These are phyloP conservation scores for Pouteria glomerata DNA, from an alignment of 148 eudicot species.

Conservation along the genomic window DNA sequence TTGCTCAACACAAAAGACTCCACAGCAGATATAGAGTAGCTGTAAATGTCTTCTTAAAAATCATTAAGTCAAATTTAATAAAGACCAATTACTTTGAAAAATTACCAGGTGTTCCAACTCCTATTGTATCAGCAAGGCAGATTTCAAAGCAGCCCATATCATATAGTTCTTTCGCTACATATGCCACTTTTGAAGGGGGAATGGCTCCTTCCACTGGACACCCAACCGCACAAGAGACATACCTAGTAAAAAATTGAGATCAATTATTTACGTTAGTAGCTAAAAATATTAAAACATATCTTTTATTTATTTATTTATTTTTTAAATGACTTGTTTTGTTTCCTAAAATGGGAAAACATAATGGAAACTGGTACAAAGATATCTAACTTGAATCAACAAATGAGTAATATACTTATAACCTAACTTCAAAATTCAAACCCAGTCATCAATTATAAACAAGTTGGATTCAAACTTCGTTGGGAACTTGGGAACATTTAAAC, in stretches of 20 bases:
- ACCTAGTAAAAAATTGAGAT: conserved; percentile 41
- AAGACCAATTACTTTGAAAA: background rate
- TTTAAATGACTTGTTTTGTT: too few species aligned
- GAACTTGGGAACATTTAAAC: background rate
- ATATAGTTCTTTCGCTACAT: conserved; percentile 83
- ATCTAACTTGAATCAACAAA: background rate
- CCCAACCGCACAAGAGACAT: conserved; percentile 88
- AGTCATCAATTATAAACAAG: background rate
- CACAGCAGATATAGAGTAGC: background rate
- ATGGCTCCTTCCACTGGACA: conserved; percentile 90
- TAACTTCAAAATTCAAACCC: background rate
- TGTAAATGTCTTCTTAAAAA: background rate
- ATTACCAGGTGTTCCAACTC: conserved; percentile 90
- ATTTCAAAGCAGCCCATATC: conserved; percentile 96
- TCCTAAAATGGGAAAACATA: background rate
- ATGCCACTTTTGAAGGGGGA: conserved; percentile 78
- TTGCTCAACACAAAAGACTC: background rate
- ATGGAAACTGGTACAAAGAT: background rate
- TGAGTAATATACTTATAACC: background rate
- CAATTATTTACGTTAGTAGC: background rate
- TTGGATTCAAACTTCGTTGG: background rate
- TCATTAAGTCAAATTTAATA: background rate
- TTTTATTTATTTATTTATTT: too few species aligned
- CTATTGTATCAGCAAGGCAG: conserved; percentile 87
- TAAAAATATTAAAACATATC: background rate